Evolutionary conservation across 805 yeast genomes (phyloP), one percentile per base, ranked within the genome.

Genomic region (Yarrowia sp.): DNA sequence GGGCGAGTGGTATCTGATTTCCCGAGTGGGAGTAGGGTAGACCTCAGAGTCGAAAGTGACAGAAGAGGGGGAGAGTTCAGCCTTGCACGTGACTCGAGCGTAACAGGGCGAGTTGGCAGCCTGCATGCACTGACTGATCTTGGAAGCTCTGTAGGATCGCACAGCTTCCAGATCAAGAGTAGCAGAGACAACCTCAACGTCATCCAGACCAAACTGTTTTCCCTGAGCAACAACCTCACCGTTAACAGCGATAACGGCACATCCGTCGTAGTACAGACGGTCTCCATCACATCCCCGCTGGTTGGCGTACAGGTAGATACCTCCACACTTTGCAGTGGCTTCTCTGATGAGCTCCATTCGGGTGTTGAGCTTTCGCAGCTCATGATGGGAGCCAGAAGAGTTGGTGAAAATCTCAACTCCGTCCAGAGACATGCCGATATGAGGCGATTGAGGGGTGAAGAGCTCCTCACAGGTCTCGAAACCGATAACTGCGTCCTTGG

Each of bases 211-310:
- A 72, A 95, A 95, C 76, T 95, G 99, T 1, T 89, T 79, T 1
- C 95, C 98, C 74, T 95, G 99, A 0, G 96, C 97, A 5, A 95
- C 87, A 68, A 96, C 87, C 67, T 86, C 78, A 39, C 99, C 99
- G 74, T 96, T 95, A 51, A 92, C 90, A 7, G 92, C 91, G 73
- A 96, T 95, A 71, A 91, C 79, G 0, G 99, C 97, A 79, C 97
- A 90, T 0, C 99, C 99, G 75, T 95, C 99, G 73, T 95, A 95
- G 76, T 95, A 95, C 48, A 95, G 78, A 66, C 99, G 82, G 74
- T 96, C 99, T 70, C 99, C 99, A 74, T 95, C 99, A 75, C 99
- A 95, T 2, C 99, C 99, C 69, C 89, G 86, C 77, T 96, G 99
- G 76, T 95, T 95, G 15, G 98, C 84, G 71, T 95, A 95, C 57